Base-by-base conservation (phyloP, 2,329 filamentous ascomycete genomes). In the Gaeumannomyces sp. region DNA sequence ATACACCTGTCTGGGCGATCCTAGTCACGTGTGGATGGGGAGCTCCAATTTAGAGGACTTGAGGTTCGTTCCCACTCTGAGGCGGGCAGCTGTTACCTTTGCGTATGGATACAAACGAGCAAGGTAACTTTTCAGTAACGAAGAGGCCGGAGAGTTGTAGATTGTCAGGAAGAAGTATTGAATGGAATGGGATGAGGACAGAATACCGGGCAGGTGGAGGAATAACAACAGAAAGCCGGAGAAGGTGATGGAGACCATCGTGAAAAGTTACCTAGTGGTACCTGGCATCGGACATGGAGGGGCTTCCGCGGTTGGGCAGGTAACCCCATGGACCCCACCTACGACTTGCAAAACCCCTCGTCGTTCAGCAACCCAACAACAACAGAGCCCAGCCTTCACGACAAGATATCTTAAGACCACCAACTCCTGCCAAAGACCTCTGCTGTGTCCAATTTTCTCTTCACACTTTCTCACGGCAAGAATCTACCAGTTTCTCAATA, bases 361-460 rank as follows among this genome's bases (percentile, higher is more conserved):
- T n/a, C 45, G 45, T 53, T 53, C 45, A 53, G 45, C 45, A 53
- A 53, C 45, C 45, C 27, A 29, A 59, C 57, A 59, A 59, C 57
- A 31, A 59, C 25, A 59, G 27, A 59, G 27, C 27, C 57, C 57
- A 29, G 28, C 57, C 57, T 29, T 3, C 57, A 59, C 13, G 27
- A 59, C 25, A 5, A 59, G 28, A 59, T 22, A 28, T 27, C 29
- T 28, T 11, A 29, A 31, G 14, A 59, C 29, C 29, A 16, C 13
- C 57, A 29, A 29, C 13, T 59, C 25, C 57, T 28, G 27, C 22
- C 57, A 59, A 25, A 28, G 29, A 28, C 25, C 8, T 11, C 45
- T 53, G 7, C 45, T 10, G 38, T 22, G 38, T 25, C 16, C 45
- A 53, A 53, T 25, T 4, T 10, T 25, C 25, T 59, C 25, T 28